Conservation (phyloP, 176 grass and related monocot genomes). For the Carex cristatella region DNA sequence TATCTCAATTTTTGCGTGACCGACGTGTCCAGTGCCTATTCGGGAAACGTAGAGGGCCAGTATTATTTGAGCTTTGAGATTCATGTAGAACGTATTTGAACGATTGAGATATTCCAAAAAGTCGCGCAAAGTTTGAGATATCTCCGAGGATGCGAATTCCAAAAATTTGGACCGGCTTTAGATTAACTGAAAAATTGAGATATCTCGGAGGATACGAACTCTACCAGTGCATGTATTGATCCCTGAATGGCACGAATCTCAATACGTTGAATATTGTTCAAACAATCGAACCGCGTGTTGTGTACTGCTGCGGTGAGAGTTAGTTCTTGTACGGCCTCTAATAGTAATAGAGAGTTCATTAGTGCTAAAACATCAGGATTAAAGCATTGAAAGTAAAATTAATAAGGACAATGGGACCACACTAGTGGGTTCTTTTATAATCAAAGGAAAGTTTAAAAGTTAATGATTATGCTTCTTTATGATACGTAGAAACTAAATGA, state of each 20-base stretch:
- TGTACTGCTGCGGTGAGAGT: not conserved
- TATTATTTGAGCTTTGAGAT: too few species aligned
- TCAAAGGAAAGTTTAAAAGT: not conserved
- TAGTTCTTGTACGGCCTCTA: not conserved
- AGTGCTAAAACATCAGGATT: not conserved
- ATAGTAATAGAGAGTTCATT: not conserved
- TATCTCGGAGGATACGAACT: too few species aligned
- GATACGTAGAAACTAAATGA: not conserved
- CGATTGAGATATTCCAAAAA: too few species aligned
- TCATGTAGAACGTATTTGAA: too few species aligned
- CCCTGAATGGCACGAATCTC: not conserved
- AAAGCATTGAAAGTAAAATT: not conserved
- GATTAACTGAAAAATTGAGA: too few species aligned
- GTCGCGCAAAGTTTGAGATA: too few species aligned
- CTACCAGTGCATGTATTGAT: not conserved
- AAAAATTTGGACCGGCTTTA: too few species aligned
- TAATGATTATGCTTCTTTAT: not conserved
- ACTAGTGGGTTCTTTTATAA: not conserved
- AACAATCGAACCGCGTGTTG: not conserved
- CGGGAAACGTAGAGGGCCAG: too few species aligned
- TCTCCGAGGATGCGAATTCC: too few species aligned
- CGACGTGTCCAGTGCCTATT: too few species aligned
- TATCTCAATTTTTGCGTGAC: too few species aligned
- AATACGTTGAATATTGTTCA: not conserved
- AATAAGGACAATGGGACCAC: not conserved